Evolutionary conservation across 2,329 filamentous ascomycete species (phyloP), one percentile per base, ranked within the genome.

Genomic region (Alternaria longipes): DNA sequence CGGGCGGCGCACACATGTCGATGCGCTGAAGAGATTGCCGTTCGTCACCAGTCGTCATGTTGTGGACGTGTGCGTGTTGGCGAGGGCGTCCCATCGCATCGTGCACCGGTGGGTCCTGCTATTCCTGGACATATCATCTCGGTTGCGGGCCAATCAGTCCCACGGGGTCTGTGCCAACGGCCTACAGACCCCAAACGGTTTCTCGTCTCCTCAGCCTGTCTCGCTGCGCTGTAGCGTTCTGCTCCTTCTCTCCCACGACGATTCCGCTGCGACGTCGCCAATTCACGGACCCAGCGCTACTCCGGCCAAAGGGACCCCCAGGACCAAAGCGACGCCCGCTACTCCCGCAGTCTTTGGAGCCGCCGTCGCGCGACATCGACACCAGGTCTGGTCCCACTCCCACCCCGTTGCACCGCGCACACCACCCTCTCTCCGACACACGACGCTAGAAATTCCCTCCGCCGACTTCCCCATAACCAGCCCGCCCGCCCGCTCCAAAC

Each of bases 261-360:
- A 68, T 70, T 70, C 68, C 70, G 67, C 69, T 71, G 72, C 70
- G 71, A 72, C 70, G 73, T 75, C 73, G 73, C 68, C 66, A 62
- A 75, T 57, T 30, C 55, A 52, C 54, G 34, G 54, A 56, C 54
- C 57, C 62, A 57, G 56, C 49, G 59, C 64, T 56, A 58, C 54
- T 34, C 32, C 50, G 56, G 51, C 62, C 41, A 26, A 16, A 42
- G 64, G 53, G 62, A 61, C 59, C 59, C 26, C 50, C 47, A 44
- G 26, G 57, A 57, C 36, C 32, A 45, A 22, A 30, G 16, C 32
- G 30, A 46, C 28, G 16, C 53, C 47, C 38, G 34, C 42, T 58
- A 36, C 45, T 42, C 44, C 46, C 57, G 54, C 53, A 59, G 54
- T 50, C 56, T 60, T 46, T 62, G 50, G 46, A 63, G 44, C 59